Evolutionary conservation across 2,329 filamentous ascomycete genomes (phyloP), one percentile per base, ranked within the genome.

Genomic region (Neofusicoccum sp.): DNA sequence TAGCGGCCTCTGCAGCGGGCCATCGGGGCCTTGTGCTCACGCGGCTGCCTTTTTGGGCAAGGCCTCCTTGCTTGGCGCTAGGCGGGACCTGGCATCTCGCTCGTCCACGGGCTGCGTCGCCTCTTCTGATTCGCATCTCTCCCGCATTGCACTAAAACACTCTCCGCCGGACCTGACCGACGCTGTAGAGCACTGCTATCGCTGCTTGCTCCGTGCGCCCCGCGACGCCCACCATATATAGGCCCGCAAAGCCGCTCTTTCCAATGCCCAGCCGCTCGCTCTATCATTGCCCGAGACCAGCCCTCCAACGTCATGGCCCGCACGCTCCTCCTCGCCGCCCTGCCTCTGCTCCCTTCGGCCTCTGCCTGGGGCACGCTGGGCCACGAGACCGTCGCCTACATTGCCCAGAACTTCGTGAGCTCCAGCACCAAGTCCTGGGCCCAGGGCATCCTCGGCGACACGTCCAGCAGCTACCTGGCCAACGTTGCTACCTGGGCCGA

Each of bases 401-500:
- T 86, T 43, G 83, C 84, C 0, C 79, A 83, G 61, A 75, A 79
- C 65, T 81, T 81, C 67, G 71, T 85, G 56, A 72, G 74, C 3
- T 62, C 73, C 16, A 67, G 74, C 14, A 83, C 82, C 3, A 74
- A 75, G 60, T 67, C 74, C 16, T 85, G 79, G 71, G 78, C 81
- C 43, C 75, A 77, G 65, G 67, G 66, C 56, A 76, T 82, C 43
- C 74, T 86, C 5, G 74, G 72, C 62, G 78, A 80, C 43, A 77
- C 75, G 3, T 77, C 76, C 28, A 71, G 74, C 16, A 73, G 75
- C 22, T 85, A 84, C 68, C 75, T 84, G 12, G 82, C 81, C 56
- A 80, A 77, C 62, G 75, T 84, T 14, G 82, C 83, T 11, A 83
- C 81, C 1, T 85, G 83, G 82, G 83, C 83, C 1, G 83, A 85